Percentiles rank a stretch among this genome's conserved stretches.
phyloP scores from a whole-genome alignment of 108 stramenopile genomes.

The Cyclostephanos tholiformis region DNA sequence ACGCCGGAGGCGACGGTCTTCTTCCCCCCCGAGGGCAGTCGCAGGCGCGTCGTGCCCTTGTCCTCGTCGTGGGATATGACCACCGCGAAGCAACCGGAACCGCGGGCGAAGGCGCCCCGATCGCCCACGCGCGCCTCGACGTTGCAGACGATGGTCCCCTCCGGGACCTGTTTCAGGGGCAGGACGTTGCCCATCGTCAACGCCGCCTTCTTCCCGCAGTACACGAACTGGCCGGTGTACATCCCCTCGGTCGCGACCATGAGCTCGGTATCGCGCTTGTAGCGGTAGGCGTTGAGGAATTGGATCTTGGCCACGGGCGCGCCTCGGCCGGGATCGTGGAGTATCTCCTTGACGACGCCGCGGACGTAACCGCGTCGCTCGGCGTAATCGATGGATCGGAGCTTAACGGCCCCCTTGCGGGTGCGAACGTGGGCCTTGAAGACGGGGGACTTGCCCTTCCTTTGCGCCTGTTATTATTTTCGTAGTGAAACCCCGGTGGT shows the following conservation, averaged over 20 bases:
- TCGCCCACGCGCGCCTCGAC: constrained; percentile 95
- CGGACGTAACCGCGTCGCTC: constrained; percentile 98
- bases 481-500: not conserved
- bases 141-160: constrained; percentile 99
- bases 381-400: constrained; percentile 95
- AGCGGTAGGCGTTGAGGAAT: constrained; percentile 98
- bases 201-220: constrained; percentile 98
- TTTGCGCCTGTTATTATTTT: constrained; percentile 91
- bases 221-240: constrained; percentile 99
- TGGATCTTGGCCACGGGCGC: constrained; percentile 98
- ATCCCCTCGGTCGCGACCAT: constrained; percentile 98
- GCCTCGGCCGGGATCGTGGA: constrained; percentile 98
- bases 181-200: constrained; percentile 97
- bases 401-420: constrained; percentile 98
- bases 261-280: constrained; percentile 93
- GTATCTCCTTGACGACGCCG: constrained; percentile 98
- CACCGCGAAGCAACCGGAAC: constrained; percentile 97
- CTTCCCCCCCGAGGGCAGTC: constrained; percentile 98
- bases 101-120: constrained; percentile 95
- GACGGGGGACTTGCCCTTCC: constrained; percentile 97
- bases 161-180: constrained; percentile 92
- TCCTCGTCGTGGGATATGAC: constrained; percentile 99
- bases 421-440: constrained; percentile 96
- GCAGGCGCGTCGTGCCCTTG: constrained; percentile 97
- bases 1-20: constrained; percentile 93